Evolutionary conservation across 2,329 filamentous ascomycete species (phyloP).

Genomic region (Gliomastix tumulicola): DNA sequence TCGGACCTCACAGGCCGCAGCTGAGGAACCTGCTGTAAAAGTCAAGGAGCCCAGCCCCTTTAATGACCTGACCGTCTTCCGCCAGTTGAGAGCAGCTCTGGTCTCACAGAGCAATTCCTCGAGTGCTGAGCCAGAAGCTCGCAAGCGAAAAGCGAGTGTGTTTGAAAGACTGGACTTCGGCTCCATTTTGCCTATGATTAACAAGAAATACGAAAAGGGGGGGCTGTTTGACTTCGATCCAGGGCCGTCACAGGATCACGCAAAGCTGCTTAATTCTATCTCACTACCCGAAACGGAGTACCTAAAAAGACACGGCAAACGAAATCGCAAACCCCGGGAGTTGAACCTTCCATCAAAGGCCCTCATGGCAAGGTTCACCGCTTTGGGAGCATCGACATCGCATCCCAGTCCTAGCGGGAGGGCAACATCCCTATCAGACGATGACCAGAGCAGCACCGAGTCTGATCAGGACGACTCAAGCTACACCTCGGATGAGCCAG

Average conservation of each 20-base stretch:
- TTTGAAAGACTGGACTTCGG: conserved; percentile 51
- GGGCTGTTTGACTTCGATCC: conserved; percentile 43
- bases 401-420: conserved; percentile 27
- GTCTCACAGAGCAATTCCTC: conserved; percentile 6
- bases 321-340: conserved; percentile 24
- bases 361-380: conserved; percentile 17
- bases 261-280: too few relatives aligned
- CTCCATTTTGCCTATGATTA: conserved; percentile 42
- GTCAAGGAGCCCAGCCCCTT: conserved; percentile 52
- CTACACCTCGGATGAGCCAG: conserved; percentile 39
- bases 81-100: conserved; percentile 45
- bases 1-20: conserved; percentile 16
- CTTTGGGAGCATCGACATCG: conserved; percentile 13
- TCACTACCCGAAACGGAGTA: conserved; percentile 38
- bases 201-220: conserved; percentile 51
- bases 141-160: conserved; percentile 32
- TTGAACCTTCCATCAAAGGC: conserved; percentile 10
- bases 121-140: conserved; percentile 7
- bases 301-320: conserved; percentile 37
- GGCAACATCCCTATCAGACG: conserved; percentile 30
- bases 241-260: too few relatives aligned
- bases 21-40: too few relatives aligned
- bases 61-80: conserved; percentile 50
- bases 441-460: conserved; percentile 40
- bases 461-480: conserved; percentile 52